Evolutionary conservation across 345 rosid species (phyloP).

Genomic region (Eucalyptus tenuipes): DNA sequence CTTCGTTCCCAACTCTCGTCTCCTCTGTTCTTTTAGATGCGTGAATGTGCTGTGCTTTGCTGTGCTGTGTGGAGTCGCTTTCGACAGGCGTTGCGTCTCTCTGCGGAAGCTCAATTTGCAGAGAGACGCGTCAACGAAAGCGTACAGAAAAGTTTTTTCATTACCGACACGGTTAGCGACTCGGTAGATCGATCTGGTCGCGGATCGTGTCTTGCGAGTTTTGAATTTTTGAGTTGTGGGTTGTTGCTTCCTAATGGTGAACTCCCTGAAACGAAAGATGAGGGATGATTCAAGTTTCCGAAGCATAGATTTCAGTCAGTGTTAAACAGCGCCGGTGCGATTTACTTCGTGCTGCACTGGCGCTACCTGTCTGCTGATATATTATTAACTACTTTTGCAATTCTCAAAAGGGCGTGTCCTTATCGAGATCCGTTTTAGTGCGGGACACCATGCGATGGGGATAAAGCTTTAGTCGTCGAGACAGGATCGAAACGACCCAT

Average conservation of each 20-base stretch:
- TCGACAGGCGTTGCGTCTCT: not conserved
- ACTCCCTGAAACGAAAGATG: not conserved
- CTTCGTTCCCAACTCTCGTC: not conserved
- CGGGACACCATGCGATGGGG: too few species aligned
- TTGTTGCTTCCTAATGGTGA: not conserved
- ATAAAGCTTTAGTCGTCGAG: too few species aligned
- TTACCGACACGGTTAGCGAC: not conserved
- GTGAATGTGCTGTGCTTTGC: not conserved
- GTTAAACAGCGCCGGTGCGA: not conserved
- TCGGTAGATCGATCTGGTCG: not conserved
- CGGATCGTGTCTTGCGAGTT: not conserved
- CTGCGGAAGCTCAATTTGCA: not conserved
- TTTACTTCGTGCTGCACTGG: not conserved
- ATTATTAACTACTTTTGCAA: not conserved
- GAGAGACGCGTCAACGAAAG: not conserved
- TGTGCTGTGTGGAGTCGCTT: not conserved
- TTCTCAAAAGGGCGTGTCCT: too few species aligned
- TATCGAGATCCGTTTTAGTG: too few species aligned
- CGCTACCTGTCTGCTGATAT: not conserved
- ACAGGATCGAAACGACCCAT: too few species aligned
- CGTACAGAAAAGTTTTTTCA: not conserved
- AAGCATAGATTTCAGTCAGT: not conserved
- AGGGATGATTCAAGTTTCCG: not conserved
- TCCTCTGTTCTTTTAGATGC: not conserved
- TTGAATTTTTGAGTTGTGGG: too few species aligned